Evolutionary conservation across 2,329 filamentous ascomycete species (phyloP).

Genomic region (Alternaria arborescens): DNA sequence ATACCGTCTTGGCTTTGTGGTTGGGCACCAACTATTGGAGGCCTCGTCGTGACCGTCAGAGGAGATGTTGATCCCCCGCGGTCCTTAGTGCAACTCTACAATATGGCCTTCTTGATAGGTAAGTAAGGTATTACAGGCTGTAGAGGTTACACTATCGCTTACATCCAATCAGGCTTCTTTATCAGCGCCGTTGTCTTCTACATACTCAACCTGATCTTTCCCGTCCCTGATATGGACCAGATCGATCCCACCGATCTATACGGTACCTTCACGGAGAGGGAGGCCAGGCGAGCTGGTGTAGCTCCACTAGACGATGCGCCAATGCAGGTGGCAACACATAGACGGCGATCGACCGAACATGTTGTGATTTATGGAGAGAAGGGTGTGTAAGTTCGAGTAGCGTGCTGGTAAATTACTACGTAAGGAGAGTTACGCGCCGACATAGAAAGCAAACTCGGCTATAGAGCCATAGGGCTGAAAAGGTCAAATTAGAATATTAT

Average conservation of each 20-base stretch:
- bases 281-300: conserved; percentile 55
- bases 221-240: conserved; percentile 52
- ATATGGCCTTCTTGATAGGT: conserved; percentile 59
- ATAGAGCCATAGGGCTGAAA: background rate
- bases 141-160: background rate
- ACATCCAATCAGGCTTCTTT: conserved; percentile 49
- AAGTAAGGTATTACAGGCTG: conserved; percentile 1
- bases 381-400: background rate
- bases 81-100: conserved; percentile 57
- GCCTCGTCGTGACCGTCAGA: conserved; percentile 50
- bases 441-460: background rate
- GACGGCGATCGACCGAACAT: background rate
- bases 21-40: conserved; percentile 56
- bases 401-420: background rate
- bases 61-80: conserved; percentile 46
- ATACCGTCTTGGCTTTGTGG: conserved; percentile 56
- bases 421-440: background rate
- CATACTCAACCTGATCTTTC: conserved; percentile 52
- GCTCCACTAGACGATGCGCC: conserved; percentile 33
- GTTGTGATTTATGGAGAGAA: background rate
- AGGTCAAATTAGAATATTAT: background rate
- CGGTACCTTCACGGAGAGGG: conserved; percentile 56
- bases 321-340: background rate
- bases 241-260: conserved; percentile 57
- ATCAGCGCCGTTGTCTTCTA: conserved; percentile 48